These are phyloP conservation scores for Vigna trinervia DNA, from an alignment of 306 rosid species.

Conservation along the genomic window DNA sequence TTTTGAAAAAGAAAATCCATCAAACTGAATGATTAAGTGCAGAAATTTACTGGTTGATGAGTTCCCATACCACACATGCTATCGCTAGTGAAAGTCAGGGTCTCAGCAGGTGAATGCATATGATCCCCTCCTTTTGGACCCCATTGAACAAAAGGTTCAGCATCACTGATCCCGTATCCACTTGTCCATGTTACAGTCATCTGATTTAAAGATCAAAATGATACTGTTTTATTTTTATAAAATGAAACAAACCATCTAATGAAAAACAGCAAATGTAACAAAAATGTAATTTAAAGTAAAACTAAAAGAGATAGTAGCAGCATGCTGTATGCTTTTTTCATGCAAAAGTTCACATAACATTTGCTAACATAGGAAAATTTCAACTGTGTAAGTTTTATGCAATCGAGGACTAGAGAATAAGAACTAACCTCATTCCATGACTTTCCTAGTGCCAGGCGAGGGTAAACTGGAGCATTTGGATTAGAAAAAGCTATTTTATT, in stretches of 20 bases:
- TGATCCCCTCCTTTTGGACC: constrained; percentile 66
- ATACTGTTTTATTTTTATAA: constrained; percentile 20
- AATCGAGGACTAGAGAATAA: constrained; percentile 14
- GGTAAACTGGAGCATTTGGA: constrained; percentile 91
- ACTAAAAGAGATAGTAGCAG: not conserved
- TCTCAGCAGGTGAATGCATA: constrained; percentile 69
- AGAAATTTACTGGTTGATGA: constrained; percentile 25
- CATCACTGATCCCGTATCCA: constrained; percentile 75
- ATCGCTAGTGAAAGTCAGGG: constrained; percentile 68
- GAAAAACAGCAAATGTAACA: constrained; percentile 12
- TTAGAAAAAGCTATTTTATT: constrained; percentile 66
- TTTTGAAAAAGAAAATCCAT: not conserved
- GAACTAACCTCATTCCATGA: constrained; percentile 82
- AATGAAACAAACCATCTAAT: constrained; percentile 11
- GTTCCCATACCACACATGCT: constrained; percentile 78
- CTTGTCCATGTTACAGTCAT: constrained; percentile 98
- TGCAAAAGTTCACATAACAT: not conserved
- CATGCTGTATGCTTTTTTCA: constrained; percentile 15
- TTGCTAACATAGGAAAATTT: not conserved
- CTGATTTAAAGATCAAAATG: constrained; percentile 48
- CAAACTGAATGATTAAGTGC: not conserved
- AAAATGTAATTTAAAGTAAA: not conserved
- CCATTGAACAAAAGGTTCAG: constrained; percentile 85
- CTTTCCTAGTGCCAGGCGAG: constrained; percentile 88
- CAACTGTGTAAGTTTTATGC: constrained; percentile 18